Percentiles rank a stretch among this genome's conserved stretches.
Conservation (phyloP, 2,329 filamentous ascomycete species). For the Biscogniauxia sp. region DNA sequence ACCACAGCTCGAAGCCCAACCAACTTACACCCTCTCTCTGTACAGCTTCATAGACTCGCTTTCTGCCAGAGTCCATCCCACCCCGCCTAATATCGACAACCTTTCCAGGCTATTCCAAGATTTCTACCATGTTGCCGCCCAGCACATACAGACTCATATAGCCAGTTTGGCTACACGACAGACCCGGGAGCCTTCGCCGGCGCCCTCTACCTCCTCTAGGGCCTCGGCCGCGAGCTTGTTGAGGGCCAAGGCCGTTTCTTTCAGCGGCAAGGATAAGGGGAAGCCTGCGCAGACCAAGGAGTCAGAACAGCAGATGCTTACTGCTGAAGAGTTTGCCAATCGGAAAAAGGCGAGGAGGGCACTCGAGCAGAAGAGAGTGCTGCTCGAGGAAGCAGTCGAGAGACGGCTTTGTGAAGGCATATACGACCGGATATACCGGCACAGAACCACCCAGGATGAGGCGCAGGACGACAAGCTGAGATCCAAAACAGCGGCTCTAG, state of each 20-base stretch:
- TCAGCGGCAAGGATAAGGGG: slow-evolving; percentile 51
- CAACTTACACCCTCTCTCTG: slow-evolving; percentile 18
- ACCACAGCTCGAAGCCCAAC: slow-evolving; percentile 4
- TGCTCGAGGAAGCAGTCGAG: slow-evolving; percentile 90
- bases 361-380: slow-evolving; percentile 72
- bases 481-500: slow-evolving; percentile 87
- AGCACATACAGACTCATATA: slow-evolving; percentile 84
- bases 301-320: slow-evolving; percentile 80
- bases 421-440: slow-evolving; percentile 86
- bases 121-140: slow-evolving; percentile 79
- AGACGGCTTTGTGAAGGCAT: slow-evolving; percentile 79
- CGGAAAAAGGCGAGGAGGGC: slow-evolving; percentile 74
- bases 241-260: slow-evolving; percentile 53
- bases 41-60: slow-evolving; percentile 85
- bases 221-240: slow-evolving; percentile 56
- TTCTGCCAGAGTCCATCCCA: slow-evolving; percentile 79
- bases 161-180: slow-evolving; percentile 73
- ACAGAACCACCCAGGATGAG: slow-evolving; percentile 88
- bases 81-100: slow-evolving; percentile 78
- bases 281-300: slow-evolving; percentile 43
- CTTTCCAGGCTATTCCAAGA: slow-evolving; percentile 89
- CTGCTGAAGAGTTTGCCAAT: slow-evolving; percentile 76
- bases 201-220: slow-evolving; percentile 53
- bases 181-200: slow-evolving; percentile 62
- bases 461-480: slow-evolving; percentile 91